phyloP scores from a whole-genome alignment of 306 rosid species.

The Inga oerstediana region DNA sequence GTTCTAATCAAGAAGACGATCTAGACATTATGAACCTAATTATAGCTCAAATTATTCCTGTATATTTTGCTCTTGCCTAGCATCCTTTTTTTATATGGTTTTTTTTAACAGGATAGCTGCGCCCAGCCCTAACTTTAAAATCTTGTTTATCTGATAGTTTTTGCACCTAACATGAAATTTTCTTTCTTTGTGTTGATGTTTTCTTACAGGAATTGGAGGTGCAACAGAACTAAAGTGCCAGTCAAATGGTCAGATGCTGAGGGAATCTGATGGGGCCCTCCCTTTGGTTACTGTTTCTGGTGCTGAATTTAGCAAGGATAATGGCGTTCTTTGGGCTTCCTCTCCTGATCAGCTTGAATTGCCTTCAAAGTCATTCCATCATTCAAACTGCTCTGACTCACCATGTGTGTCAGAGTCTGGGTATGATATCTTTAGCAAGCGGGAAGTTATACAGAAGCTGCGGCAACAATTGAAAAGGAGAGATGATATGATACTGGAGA shows the following conservation, averaged over 20 bases:
- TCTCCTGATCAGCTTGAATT: slow-evolving; percentile 90
- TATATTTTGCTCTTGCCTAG: neutral
- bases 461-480: slow-evolving; percentile 93
- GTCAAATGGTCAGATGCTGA: slow-evolving; percentile 57
- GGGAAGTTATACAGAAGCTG: slow-evolving; percentile 91
- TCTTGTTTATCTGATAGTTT: slow-evolving; percentile 1
- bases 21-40: slow-evolving; percentile 13
- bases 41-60: neutral
- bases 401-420: slow-evolving; percentile 97
- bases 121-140: neutral
- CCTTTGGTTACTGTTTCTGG: slow-evolving; percentile 84
- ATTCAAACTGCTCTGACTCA: slow-evolving; percentile 91
- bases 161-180: slow-evolving; percentile 10
- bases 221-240: slow-evolving; percentile 61
- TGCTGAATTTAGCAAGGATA: slow-evolving; percentile 75
- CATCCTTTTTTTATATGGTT: slow-evolving; percentile 16
- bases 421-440: slow-evolving; percentile 86
- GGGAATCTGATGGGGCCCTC: slow-evolving; percentile 64
- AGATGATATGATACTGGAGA: slow-evolving; percentile 93
- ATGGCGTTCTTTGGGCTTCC: slow-evolving; percentile 78
- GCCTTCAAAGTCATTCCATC: slow-evolving; percentile 78
- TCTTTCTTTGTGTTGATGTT: slow-evolving; percentile 22
- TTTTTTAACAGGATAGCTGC: slow-evolving; percentile 15
- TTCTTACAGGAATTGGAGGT: slow-evolving; percentile 61
- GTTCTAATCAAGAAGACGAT: neutral